Base-by-base conservation (phyloP, 2,329 filamentous ascomycete genomes). In the Fusarium penzigii region DNA sequence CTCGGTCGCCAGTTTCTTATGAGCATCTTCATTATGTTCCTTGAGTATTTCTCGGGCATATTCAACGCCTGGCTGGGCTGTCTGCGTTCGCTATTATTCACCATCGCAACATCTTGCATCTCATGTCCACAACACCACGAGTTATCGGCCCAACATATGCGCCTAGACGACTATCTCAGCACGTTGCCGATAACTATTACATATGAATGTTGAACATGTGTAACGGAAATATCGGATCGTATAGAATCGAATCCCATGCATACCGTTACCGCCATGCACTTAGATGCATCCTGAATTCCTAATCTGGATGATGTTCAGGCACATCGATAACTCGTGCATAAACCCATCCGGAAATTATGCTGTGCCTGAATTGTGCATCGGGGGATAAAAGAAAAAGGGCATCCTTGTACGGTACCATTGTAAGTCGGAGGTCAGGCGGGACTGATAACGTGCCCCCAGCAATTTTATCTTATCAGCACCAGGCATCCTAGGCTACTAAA, bases 391-490 rank as follows among this genome's bases (percentile, higher is more conserved):
- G 13, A 12, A 12, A 36, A 14, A 12, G 32, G 5, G 10, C 32
- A 11, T 32, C 29, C 29, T 32, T 11, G 11, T 11, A 32, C 10
- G 9, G 32, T 12, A 9, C 10, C 10, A n/a, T n/a, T n/a, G 32
- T 9, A 14, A 14, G 32, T 47, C 17, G 29, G 1, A 48, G 52
- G 49, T 59, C 49, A 59, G 51, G 36, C 47, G 57, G 41, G 13
- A 36, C 32, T 36, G 32, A 36, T 36, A 36, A 11, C 32, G 9
- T 36, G 32, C 32, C 32, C 13, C 20, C 20, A 25, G 20, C 36
- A 20, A 51, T n/a, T 51, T 58, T 58, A 58, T 58, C 56, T 58
- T 58, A 58, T 58, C 56, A 17, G 20, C 20, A 25, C 20, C 29
- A 39, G 20, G 20, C n/a, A 13, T 25, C 29, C 25, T 36, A 36